A percentile compares a stretch with the other conserved stretches of the same genome.
Conservation (phyloP, 2,329 filamentous ascomycete species). For the Fusarium sp. region DNA sequence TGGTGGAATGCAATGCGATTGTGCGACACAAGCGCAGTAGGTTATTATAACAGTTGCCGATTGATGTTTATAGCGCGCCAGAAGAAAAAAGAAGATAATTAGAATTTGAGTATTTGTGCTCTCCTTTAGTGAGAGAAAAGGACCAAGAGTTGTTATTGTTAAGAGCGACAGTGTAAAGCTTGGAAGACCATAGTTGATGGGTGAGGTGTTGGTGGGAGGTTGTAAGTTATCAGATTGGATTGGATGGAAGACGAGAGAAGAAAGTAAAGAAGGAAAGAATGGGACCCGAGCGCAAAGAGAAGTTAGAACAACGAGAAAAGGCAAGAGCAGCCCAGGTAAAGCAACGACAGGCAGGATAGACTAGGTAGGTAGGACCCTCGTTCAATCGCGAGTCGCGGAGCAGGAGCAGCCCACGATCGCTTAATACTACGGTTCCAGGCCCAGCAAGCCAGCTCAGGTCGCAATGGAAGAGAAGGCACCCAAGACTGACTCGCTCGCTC, state of each 20-base stretch:
- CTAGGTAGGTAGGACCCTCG: neutral
- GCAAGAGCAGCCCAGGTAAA: neutral
- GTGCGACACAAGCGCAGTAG: constrained; percentile 9
- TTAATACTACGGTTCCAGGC: constrained; percentile 32
- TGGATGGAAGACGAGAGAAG: constrained; percentile 14
- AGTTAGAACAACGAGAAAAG: neutral
- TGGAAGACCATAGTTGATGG: neutral
- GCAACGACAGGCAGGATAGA: neutral
- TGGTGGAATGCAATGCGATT: neutral
- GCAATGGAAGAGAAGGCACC: neutral
- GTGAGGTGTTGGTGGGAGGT: neutral
- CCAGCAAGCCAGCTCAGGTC: neutral
- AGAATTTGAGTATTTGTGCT: neutral
- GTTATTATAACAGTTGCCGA: neutral
- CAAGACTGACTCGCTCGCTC: constrained; percentile 35
- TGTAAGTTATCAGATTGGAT: constrained; percentile 4
- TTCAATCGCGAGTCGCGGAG: constrained; percentile 12
- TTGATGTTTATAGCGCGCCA: neutral
- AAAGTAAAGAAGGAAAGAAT: constrained; percentile 28
- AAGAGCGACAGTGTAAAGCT: constrained; percentile 13
- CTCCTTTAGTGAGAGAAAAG: neutral
- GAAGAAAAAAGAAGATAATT: neutral
- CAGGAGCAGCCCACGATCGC: constrained; percentile 38
- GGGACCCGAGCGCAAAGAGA: neutral
- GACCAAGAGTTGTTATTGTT: neutral